Base-by-base conservation (phyloP, 805 yeast genomes). In the Brettanomyces custersianus region DNA sequence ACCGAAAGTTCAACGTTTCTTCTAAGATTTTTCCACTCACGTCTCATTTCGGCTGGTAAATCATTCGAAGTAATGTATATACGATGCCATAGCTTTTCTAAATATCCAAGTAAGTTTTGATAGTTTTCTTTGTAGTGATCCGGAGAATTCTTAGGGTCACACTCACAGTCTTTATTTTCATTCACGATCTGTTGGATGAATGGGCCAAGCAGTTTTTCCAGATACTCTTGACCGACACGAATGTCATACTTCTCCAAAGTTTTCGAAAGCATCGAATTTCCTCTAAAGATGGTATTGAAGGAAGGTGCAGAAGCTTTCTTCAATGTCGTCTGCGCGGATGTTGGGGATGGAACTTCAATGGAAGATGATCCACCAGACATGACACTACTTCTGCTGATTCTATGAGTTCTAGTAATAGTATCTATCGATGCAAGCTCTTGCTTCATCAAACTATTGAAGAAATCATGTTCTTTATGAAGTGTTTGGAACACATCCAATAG, bases 181-280 rank as follows among this genome's bases (percentile, higher is more conserved):
- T 62, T 50, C 1, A 70, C 59, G 4, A 74, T 59, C 26, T 66
- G 64, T 15, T 68, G 61, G 9, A 87, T 71, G 42, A 84, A 74
- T n/a, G 68, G 68, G 0, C 92, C 87, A 37, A 90, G 67, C 4
- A 83, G 74, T 44, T 71, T 71, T 39, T 80, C 81, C 23, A 92
- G 54, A 49, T 84, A 85, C 40, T 80, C 87, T 40, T 74, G 80
- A 1, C 97, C 97, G 15, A 80, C 66, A 48, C 90, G 63, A 28
- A 80, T 66, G 52, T 82, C 78, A 51, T 77, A 86, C 40, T 72
- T 67, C 48, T 90, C 98, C 37, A 88, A 54, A 0, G 95, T 69
- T 52, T 84, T 84, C 0, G 95, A 79, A 41, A 92, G 65, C 4
- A 90, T 66, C 1, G 95, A 77, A 38, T 85, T 82, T 0, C 96